Evolutionary conservation across 495 filamentous ascomycete species (phyloP).

Genomic region (Podospora bellae-mahoneyi): DNA sequence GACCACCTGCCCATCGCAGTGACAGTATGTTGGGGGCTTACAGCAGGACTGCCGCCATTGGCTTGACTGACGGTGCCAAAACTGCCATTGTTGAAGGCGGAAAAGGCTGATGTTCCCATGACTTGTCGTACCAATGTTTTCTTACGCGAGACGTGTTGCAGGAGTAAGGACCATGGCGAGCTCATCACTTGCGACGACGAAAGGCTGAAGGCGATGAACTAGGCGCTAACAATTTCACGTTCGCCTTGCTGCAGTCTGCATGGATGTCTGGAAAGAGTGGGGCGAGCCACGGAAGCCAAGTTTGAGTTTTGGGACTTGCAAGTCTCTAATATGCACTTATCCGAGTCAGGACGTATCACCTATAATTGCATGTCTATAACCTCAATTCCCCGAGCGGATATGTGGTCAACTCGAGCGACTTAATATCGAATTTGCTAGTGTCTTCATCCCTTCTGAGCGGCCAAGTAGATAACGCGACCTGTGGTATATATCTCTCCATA

Average conservation of each 20-base stretch:
- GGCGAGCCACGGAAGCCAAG: neutral
- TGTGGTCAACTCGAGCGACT: neutral
- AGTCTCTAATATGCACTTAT: neutral
- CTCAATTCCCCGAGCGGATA: neutral
- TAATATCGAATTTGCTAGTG: neutral
- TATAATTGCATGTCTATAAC: neutral
- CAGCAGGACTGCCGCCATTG: neutral
- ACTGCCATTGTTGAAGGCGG: constrained; percentile 28
- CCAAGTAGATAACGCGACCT: neutral
- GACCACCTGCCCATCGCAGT: constrained; percentile 82
- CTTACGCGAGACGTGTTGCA: neutral
- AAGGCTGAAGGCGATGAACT: neutral
- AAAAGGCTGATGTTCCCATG: constrained; percentile 30
- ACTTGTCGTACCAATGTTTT: constrained; percentile 12
- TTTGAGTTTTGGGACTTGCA: neutral
- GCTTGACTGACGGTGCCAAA: constrained; percentile 19
- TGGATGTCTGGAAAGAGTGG: constrained; percentile 14
- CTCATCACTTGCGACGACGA: constrained; percentile 11
- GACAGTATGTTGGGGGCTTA: constrained; percentile 47
- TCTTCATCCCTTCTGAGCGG: neutral
- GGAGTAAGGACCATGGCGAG: constrained; percentile 20
- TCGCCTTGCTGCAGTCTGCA: constrained; percentile 4
- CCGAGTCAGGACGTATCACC: neutral
- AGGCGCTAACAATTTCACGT: constrained; percentile 24
- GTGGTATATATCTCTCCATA: neutral